Evolutionary conservation across 345 rosid species (phyloP).

Genomic region (Bruguiera parviflora): DNA sequence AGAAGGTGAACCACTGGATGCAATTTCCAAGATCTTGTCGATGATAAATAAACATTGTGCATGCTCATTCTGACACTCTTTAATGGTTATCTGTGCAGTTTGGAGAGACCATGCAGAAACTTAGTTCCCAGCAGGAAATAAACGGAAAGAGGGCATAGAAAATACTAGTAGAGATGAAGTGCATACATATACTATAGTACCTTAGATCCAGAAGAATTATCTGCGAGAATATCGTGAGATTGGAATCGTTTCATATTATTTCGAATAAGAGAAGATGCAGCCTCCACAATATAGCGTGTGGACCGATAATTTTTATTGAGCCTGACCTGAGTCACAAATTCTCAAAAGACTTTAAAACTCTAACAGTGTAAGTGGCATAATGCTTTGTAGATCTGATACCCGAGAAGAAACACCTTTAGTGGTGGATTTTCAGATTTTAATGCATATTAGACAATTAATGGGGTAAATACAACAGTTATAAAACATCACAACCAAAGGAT

Average conservation of each 20-base stretch:
- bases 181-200: slow-evolving; percentile 31
- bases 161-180: neutral
- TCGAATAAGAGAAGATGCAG: slow-evolving; percentile 77
- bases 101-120: slow-evolving; percentile 17
- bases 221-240: slow-evolving; percentile 64
- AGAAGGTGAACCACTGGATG: slow-evolving; percentile 36
- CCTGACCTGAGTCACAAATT: slow-evolving; percentile 54
- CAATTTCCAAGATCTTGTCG: slow-evolving; percentile 79
- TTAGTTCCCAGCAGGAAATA: slow-evolving; percentile 7
- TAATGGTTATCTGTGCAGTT: slow-evolving; percentile 55
- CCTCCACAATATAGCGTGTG: slow-evolving; percentile 84
- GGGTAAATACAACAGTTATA: neutral
- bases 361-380: no score
- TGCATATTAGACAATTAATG: no score
- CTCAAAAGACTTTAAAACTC: slow-evolving; percentile 8
- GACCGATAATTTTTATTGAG: slow-evolving; percentile 83
- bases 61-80: slow-evolving; percentile 85
- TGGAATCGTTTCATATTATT: slow-evolving; percentile 64
- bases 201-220: slow-evolving; percentile 86
- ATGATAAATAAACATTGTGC: slow-evolving; percentile 83
- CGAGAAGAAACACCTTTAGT: no score
- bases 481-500: slow-evolving; percentile 6
- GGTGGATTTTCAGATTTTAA: no score
- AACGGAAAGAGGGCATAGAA: neutral
- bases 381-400: no score